Evolutionary conservation across 768 basidiomycete genomes (phyloP), one percentile per base, ranked within the genome.

Genomic region (Tremella mesenterica): DNA sequence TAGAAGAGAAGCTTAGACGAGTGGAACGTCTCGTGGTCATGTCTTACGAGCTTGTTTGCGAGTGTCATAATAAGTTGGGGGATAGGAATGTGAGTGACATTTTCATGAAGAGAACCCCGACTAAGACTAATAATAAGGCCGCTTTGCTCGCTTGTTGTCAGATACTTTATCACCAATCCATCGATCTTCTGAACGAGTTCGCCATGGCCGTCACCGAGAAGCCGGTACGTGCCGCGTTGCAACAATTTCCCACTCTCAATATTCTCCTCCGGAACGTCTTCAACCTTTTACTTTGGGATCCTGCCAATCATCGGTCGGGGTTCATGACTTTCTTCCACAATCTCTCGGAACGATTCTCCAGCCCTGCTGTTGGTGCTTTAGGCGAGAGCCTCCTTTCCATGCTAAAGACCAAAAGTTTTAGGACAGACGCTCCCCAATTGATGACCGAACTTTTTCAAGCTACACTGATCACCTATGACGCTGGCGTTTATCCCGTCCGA

Each of bases 31-130:
- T 90, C 25, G 80, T 79, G 58, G n/a, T n/a, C n/a, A 78, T 83
- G 20, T 75, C 89, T 43, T 92, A 84, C 80, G 88, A 95, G 73
- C 70, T 93, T 27, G 75, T 92, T 23, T 89, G 80, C 0, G 81
- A 85, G 3, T 89, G 87, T 67, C 83, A 81, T 64, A 78, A 80
- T 26, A 90, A 86, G 70, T 82, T 82, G 25, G 85, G 84, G 0
- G 85, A 93, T 59, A 78, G 84, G 20, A 80, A 80, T 79, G 90
- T 87, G 41, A 27, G 61, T 55, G 20, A n/a, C n/a, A n/a, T n/a
- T n/a, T n/a, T n/a, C 5, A 4, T 14, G 38, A n/a, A 41, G 14
- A 14, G 38, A 16, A 41, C 23, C 14, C n/a, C n/a, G 14, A 7
- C n/a, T 29, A 12, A 4, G 8, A 23, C 14, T 41, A 23, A 41